These are phyloP conservation scores for Aureobasidium sp. DNA, from an alignment of 2,329 filamentous ascomycete species.

Conservation along the genomic window DNA sequence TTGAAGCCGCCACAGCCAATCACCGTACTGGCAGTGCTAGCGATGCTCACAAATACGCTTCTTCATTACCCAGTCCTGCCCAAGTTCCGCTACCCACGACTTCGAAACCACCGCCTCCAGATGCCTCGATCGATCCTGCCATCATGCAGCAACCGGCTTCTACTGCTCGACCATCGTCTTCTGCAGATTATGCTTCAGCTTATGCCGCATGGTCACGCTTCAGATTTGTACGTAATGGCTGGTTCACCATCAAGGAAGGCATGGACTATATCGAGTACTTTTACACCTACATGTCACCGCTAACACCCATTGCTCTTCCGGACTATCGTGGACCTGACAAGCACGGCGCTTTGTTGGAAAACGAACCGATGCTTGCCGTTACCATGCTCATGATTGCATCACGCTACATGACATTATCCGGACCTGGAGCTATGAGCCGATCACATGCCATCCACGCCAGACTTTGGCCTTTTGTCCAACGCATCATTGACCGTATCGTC, in stretches of 20 bases:
- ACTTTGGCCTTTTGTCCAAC: constrained; percentile 85
- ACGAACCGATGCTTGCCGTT: constrained; percentile 88
- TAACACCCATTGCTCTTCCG: constrained; percentile 88
- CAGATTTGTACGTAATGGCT: constrained; percentile 90
- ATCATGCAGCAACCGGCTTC: constrained; percentile 11
- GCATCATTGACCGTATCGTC: constrained; percentile 90
- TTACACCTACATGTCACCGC: constrained; percentile 79
- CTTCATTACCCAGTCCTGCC: constrained; percentile 1
- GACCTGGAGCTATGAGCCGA: constrained; percentile 71
- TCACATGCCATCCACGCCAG: constrained; percentile 91
- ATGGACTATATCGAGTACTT: constrained; percentile 95
- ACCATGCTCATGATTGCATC: constrained; percentile 87
- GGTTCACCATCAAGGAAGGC: constrained; percentile 90
- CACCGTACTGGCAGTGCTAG: constrained; percentile 37
- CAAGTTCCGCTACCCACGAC: constrained; percentile 1
- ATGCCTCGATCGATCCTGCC: constrained; percentile 18
- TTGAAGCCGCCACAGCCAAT: constrained; percentile 61
- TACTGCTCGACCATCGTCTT: constrained; percentile 13
- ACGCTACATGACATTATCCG: constrained; percentile 70
- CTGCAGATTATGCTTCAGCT: constrained; percentile 40
- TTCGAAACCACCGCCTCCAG: not conserved
- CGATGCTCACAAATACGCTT: not conserved
- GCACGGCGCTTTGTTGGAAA: constrained; percentile 69
- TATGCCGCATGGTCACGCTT: constrained; percentile 84
- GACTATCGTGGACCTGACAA: constrained; percentile 77